Evolutionary conservation across 164 flowering plant species (phyloP).

Genomic region (Liquidambar formosana): DNA sequence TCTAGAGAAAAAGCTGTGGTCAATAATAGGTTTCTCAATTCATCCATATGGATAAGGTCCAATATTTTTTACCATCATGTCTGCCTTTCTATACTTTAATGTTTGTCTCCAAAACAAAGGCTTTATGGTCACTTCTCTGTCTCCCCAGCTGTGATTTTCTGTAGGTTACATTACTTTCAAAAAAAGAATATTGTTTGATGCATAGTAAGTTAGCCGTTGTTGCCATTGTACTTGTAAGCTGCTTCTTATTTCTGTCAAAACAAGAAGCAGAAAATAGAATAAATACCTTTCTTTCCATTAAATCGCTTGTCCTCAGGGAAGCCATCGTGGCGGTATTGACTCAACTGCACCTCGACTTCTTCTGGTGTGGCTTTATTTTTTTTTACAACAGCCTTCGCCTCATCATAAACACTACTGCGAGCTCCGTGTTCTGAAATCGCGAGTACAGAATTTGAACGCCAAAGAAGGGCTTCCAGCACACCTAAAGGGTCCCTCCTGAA

Average conservation of each 20-base stretch:
- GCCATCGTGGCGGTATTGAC: slow-evolving; percentile 78
- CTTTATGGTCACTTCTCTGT: too few species aligned
- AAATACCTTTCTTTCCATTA: slow-evolving; percentile 85
- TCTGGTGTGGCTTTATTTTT: slow-evolving; percentile 94
- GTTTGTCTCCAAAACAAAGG: too few species aligned
- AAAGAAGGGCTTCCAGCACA: slow-evolving; percentile 90
- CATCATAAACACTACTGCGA: slow-evolving; percentile 91
- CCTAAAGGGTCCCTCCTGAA: slow-evolving; percentile 94
- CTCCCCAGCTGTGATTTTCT: too few species aligned
- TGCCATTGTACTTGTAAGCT: too few species aligned
- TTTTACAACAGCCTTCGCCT: slow-evolving; percentile 87
- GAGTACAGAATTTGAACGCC: slow-evolving; percentile 80
- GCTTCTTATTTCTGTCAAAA: neutral
- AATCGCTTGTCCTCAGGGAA: slow-evolving; percentile 86
- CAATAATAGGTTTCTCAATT: neutral
- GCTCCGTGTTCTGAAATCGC: slow-evolving; percentile 98
- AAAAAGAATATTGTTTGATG: too few species aligned
- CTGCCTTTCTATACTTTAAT: too few species aligned
- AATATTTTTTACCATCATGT: too few species aligned
- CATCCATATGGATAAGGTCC: too few species aligned
- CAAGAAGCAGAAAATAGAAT: neutral
- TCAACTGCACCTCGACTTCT: slow-evolving; percentile 84
- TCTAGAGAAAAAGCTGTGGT: neutral
- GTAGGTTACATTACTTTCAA: too few species aligned
- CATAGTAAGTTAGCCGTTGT: too few species aligned